Percentiles rank a stretch among this genome's conserved stretches.
Conservation (phyloP, 2,329 filamentous ascomycete genomes). For the Cercospora berteroae region DNA sequence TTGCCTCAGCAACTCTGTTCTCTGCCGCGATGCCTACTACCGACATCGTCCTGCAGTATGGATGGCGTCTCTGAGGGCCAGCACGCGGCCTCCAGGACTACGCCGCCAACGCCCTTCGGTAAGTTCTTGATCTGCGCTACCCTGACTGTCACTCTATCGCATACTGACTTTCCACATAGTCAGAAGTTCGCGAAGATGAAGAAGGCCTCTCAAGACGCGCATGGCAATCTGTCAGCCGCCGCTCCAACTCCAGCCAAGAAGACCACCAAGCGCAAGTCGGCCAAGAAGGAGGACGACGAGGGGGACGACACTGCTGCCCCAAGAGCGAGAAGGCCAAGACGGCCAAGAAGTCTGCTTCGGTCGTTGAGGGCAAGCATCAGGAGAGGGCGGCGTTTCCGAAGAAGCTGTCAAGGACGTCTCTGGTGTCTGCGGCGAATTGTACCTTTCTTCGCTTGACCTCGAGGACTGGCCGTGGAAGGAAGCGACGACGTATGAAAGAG, state of each 20-base stretch:
- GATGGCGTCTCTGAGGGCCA: no score
- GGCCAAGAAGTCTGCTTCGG: no score
- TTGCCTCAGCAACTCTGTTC: no score
- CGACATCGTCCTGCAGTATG: no score
- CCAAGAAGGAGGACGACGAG: not conserved
- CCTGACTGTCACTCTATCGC: no score
- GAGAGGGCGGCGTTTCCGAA: not conserved
- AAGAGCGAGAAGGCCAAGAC: not conserved
- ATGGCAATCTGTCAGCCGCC: conserved; percentile 17
- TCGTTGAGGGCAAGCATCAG: no score
- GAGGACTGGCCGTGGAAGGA: not conserved
- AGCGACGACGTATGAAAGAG: not conserved
- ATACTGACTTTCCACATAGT: conserved; percentile 5
- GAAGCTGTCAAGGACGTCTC: not conserved
- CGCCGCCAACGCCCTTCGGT: no score
- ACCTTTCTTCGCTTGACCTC: not conserved
- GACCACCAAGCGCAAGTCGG: not conserved
- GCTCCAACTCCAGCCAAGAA: not conserved
- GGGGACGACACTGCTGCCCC: not conserved
- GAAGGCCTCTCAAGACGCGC: conserved; percentile 20
- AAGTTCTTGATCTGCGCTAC: no score
- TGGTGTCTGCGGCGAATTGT: not conserved
- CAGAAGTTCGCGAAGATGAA: conserved; percentile 29
- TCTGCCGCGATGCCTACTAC: no score
- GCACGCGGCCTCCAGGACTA: no score